phyloP scores from a whole-genome alignment of 2,329 filamentous ascomycete genomes.

The Microsporum ferrugineum region DNA sequence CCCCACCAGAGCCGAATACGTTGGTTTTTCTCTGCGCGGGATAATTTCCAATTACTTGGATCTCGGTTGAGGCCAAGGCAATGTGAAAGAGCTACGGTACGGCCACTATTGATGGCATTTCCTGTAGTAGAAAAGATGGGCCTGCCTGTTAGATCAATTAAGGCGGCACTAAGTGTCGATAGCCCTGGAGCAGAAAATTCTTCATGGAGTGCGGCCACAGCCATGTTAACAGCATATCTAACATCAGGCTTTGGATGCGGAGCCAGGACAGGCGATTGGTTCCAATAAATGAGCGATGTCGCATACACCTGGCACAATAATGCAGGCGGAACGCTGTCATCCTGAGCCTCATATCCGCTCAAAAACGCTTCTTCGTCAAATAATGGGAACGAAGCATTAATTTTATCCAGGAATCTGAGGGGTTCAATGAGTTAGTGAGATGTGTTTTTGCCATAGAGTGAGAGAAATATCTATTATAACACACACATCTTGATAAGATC shows the following conservation, averaged over 20 bases:
- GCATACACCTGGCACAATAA: slow-evolving; percentile 49
- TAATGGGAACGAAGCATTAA: slow-evolving; percentile 51
- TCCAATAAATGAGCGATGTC: slow-evolving; percentile 49
- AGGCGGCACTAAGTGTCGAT: slow-evolving; percentile 46
- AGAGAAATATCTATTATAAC: slow-evolving; percentile 1
- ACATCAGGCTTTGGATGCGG: slow-evolving; percentile 44
- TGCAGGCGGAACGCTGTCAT: slow-evolving; percentile 42
- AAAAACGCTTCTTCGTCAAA: slow-evolving; percentile 47
- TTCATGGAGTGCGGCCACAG: slow-evolving; percentile 49
- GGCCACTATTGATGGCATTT: slow-evolving; percentile 44
- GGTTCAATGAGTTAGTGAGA: slow-evolving; percentile 14
- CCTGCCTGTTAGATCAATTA: slow-evolving; percentile 49
- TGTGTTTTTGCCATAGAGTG: slow-evolving; percentile 6
- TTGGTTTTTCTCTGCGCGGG: slow-evolving; percentile 40
- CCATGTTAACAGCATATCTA: slow-evolving; percentile 52
- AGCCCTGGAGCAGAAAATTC: slow-evolving; percentile 48
- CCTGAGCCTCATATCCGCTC: slow-evolving; percentile 36
- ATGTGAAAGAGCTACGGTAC: slow-evolving; percentile 44
- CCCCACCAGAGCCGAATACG: slow-evolving; percentile 47
- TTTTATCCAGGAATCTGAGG: slow-evolving; percentile 44
- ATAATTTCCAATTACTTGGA: slow-evolving; percentile 43
- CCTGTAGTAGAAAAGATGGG: slow-evolving; percentile 51
- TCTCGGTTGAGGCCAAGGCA: slow-evolving; percentile 47
- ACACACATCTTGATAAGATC: slow-evolving; percentile 44
- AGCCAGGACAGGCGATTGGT: slow-evolving; percentile 35